These are phyloP conservation scores for Acacia pycnantha DNA, from an alignment of 331 rosid species.

Conservation along the genomic window DNA sequence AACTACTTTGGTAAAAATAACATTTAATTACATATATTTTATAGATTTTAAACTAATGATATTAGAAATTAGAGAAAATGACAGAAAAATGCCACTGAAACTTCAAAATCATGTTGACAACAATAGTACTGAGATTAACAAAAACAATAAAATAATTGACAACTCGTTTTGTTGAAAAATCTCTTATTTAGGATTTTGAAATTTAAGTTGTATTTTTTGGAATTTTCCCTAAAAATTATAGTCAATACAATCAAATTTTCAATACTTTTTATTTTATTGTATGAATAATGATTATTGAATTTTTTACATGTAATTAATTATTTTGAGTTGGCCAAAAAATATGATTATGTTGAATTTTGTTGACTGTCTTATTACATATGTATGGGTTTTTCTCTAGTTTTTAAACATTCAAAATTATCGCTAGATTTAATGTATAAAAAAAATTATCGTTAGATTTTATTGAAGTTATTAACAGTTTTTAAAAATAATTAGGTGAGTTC, in stretches of 20 bases:
- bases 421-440: not conserved
- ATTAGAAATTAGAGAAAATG: not conserved
- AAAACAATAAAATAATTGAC: no score
- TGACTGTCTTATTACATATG: not conserved
- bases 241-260: not conserved
- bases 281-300: not conserved
- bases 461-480: not conserved
- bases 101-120: no score
- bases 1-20: no score
- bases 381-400: not conserved
- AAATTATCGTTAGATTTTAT: not conserved
- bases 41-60: not conserved
- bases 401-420: not conserved
- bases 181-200: no score
- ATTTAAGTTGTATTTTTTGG: rapidly evolving
- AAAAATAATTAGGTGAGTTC: not conserved
- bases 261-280: not conserved
- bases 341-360: not conserved
- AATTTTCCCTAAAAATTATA: not conserved
- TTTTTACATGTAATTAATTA: not conserved
- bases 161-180: no score
- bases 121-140: no score
- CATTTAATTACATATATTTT: not conserved
- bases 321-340: not conserved
- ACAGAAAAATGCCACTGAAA: no score